Percentiles rank a stretch among this genome's conserved stretches.
Conservation (phyloP, 805 yeast species). For the Pichia pseudocactophila region DNA sequence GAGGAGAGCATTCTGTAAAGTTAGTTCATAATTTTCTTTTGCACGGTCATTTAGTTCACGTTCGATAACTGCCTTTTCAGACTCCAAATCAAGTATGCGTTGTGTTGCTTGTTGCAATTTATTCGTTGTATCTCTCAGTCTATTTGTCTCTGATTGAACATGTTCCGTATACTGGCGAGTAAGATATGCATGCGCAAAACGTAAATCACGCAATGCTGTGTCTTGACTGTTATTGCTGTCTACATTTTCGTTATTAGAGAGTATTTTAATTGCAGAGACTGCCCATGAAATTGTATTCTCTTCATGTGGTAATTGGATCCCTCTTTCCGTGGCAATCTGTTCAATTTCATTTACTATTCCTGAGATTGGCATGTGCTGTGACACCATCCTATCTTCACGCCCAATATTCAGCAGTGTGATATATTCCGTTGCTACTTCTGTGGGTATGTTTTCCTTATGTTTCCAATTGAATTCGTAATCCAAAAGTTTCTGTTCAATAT, state of each 20-base stretch:
- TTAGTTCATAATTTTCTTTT: conserved; percentile 1
- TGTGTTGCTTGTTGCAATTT: neutral
- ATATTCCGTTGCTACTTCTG: neutral
- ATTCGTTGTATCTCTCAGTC: neutral
- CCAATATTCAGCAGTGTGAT: neutral
- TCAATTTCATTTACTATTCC: neutral
- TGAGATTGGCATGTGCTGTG: neutral
- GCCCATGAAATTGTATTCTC: neutral
- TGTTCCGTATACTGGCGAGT: conserved; percentile 28
- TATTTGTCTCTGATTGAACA: neutral
- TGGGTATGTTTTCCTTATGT: neutral
- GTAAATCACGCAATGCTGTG: conserved; percentile 59
- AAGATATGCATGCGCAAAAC: conserved; percentile 62
- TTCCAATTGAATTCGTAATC: conserved; percentile 6
- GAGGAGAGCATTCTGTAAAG: neutral
- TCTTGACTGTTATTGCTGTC: neutral
- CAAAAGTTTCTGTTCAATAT: conserved; percentile 13
- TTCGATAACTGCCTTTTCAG: neutral
- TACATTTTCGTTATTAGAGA: neutral
- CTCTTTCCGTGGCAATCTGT: neutral
- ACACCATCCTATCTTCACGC: neutral
- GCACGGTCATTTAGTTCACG: conserved; percentile 2
- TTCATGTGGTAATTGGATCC: neutral
- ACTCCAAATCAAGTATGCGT: neutral
- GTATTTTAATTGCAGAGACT: neutral